Percentiles rank a stretch among this genome's conserved stretches.
These are phyloP conservation scores for Boechera retrofracta DNA, from an alignment of 345 rosid species.

Conservation along the genomic window DNA sequence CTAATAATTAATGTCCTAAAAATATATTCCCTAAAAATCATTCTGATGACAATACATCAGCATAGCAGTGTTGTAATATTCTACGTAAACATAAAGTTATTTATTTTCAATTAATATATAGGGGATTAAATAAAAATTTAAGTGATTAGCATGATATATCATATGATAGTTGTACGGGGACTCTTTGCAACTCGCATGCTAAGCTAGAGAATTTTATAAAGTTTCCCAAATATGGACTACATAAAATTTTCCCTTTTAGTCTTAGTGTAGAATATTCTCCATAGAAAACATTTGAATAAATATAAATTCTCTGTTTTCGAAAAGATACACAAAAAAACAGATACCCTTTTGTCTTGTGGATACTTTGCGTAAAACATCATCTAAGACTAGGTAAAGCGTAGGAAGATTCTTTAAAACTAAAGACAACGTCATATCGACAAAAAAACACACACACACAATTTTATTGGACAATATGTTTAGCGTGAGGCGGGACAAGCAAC, in stretches of 20 bases:
- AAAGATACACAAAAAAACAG: background rate
- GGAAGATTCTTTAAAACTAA: too few species aligned
- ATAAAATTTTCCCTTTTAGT: slow-evolving; percentile 24
- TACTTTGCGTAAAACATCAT: background rate
- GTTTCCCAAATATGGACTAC: slow-evolving; percentile 10
- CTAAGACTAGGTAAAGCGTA: background rate
- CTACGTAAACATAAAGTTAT: too few species aligned
- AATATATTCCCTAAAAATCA: too few species aligned
- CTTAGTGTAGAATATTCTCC: background rate
- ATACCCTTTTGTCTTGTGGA: background rate
- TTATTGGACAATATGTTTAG: too few species aligned
- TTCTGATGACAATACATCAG: too few species aligned
- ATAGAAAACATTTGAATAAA: background rate
- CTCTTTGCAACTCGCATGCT: background rate
- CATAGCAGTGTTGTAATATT: too few species aligned
- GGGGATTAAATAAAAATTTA: background rate
- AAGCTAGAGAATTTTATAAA: slow-evolving; percentile 28
- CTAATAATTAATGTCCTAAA: too few species aligned
- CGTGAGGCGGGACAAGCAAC: too few species aligned
- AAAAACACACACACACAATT: too few species aligned
- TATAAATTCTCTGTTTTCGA: background rate
- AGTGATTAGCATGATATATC: background rate
- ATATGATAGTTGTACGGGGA: slow-evolving; percentile 1
- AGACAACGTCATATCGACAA: too few species aligned
- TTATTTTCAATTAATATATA: too few species aligned